These are phyloP conservation scores for Sutorius eximius DNA, from an alignment of 1,284 basidiomycete species.

Conservation along the genomic window DNA sequence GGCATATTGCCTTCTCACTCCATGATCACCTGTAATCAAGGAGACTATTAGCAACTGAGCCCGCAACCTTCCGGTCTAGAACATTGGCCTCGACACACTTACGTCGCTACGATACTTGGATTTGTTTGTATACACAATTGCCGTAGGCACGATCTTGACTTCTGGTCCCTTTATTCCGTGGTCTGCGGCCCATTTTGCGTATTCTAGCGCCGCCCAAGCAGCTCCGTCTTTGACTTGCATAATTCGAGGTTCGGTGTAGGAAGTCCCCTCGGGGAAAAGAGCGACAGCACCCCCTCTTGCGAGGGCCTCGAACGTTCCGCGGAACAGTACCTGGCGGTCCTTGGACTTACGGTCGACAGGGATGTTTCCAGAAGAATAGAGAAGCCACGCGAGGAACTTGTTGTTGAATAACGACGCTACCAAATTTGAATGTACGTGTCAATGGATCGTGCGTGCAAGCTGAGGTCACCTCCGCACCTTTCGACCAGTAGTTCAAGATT, in stretches of 20 bases:
- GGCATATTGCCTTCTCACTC: conserved; percentile 47
- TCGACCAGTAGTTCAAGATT: conserved; percentile 93
- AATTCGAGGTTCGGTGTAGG: conserved; percentile 87
- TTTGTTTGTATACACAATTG: conserved; percentile 94
- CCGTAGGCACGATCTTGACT: conserved; percentile 73
- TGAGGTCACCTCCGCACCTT: conserved; percentile 47
- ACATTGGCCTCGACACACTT: conserved; percentile 38
- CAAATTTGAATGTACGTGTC: conserved; percentile 20
- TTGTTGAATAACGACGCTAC: conserved; percentile 76
- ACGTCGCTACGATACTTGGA: conserved; percentile 87
- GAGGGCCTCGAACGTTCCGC: conserved; percentile 86
- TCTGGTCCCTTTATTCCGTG: conserved; percentile 41
- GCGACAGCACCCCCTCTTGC: conserved; percentile 80
- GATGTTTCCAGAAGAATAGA: conserved; percentile 92
- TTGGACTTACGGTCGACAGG: conserved; percentile 93
- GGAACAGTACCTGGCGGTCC: conserved; percentile 87
- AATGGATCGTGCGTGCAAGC: conserved; percentile 8
- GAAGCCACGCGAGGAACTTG: conserved; percentile 68
- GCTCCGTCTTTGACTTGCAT: conserved; percentile 95
- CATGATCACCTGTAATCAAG: conserved; percentile 57
- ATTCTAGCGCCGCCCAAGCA: conserved; percentile 95
- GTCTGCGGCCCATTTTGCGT: conserved; percentile 73
- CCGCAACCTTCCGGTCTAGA: conserved; percentile 5
- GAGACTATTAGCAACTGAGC: conserved; percentile 13
- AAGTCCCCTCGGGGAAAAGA: conserved; percentile 92